Base-by-base conservation (phyloP, 441 rosid genomes). In the Mallotus japonicus region DNA sequence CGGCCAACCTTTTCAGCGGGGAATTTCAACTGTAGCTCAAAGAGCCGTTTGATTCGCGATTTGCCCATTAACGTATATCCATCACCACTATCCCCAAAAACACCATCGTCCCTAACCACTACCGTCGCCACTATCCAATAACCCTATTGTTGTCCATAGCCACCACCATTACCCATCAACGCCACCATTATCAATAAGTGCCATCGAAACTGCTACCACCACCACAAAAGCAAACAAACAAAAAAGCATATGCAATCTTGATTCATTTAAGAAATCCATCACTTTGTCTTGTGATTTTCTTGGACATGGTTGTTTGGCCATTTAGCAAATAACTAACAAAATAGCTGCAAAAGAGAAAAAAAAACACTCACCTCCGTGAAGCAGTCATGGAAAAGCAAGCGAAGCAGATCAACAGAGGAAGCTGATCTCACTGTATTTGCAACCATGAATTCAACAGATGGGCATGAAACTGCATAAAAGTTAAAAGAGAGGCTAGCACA, bases 321-420 rank as follows among this genome's bases (percentile, higher is more conserved):
- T 65, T 49, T 49, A 7, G 28, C 19, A 20, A 22, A 19, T 22
- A 10, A 65, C 34, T 3, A 47, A 65, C 19, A 1, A 65, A 65
- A 61, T n/a, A 42, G 46, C 46, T 42, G 46, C 46, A n/a, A n/a
- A n/a, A n/a, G 6, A 42, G 3, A 49, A 83, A 85, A 79, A 65
- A 20, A 51, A 59, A n/a, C 19, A 60, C 87, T 62, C 53, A 93
- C 98, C 88, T 93, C 85, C 16, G 89, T 91, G 46, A 90, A 92
- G 84, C 97, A 90, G 77, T 93, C 95, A 17, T 90, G 96, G 79
- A 92, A 93, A 6, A 87, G 87, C 57, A 93, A 84, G 76, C 97
- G 84, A 22, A 93, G 91, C 58, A 91, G 85, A 76, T 87, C 86
- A 0, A 49, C 32, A 13, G 76, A 73, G 70, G 87, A 77, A 17